A percentile compares a stretch with the other conserved stretches of the same genome.
Evolutionary conservation across 2,329 filamentous ascomycete species (phyloP).

Genomic region (Alternaria panax): DNA sequence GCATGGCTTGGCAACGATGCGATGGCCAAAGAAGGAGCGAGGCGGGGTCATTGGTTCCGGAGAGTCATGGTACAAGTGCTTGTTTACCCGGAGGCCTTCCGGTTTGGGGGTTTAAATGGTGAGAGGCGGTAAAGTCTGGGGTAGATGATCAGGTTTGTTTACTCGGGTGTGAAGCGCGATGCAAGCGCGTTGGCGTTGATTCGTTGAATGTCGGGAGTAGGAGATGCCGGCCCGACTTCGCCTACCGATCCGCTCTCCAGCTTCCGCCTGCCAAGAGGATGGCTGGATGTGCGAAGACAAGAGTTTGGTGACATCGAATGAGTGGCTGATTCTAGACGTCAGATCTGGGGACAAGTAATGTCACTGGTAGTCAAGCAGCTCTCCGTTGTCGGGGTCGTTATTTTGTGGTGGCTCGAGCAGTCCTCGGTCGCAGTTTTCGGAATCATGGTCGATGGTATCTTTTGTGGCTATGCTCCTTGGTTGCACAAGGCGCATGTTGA

Average conservation of each 20-base stretch:
- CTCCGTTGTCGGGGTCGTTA: neutral
- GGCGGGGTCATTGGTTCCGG: slow-evolving; percentile 16
- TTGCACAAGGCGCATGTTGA: too few relatives aligned
- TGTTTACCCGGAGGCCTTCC: slow-evolving; percentile 17
- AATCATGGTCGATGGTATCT: too few relatives aligned
- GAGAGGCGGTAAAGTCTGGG: slow-evolving; percentile 13
- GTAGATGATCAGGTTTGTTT: slow-evolving; percentile 9
- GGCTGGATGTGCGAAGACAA: neutral
- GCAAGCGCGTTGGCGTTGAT: slow-evolving; percentile 1
- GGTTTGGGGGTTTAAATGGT: slow-evolving; percentile 14
- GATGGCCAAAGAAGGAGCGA: slow-evolving; percentile 15
- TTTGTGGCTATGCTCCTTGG: too few relatives aligned
- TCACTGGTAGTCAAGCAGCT: neutral
- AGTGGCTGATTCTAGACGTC: neutral
- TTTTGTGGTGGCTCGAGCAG: too few relatives aligned
- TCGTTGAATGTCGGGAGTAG: slow-evolving; percentile 9
- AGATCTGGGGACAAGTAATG: neutral
- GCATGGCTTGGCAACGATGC: slow-evolving; percentile 26
- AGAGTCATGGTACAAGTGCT: slow-evolving; percentile 8
- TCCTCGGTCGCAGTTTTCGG: too few relatives aligned
- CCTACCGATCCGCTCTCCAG: neutral
- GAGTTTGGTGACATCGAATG: neutral
- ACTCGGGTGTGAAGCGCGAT: slow-evolving; percentile 1
- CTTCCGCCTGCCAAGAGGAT: neutral
- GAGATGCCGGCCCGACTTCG: neutral